These are phyloP conservation scores for Blakeslea trispora DNA, from an alignment of 371 early-diverging fungal genomes.

Conservation along the genomic window DNA sequence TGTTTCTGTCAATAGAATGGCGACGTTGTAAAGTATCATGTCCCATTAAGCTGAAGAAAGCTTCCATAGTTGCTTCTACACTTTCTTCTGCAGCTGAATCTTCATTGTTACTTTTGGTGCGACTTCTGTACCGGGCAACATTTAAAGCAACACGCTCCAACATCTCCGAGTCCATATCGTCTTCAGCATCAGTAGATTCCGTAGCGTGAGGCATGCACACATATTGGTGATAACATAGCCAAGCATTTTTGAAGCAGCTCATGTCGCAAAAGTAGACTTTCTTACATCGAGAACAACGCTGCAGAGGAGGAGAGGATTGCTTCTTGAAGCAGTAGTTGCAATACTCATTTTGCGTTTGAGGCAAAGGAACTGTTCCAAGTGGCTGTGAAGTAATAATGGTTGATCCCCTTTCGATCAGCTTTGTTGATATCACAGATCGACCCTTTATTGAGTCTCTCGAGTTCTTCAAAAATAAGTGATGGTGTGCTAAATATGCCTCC, in stretches of 20 bases:
- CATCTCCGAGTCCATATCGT: constrained; percentile 42
- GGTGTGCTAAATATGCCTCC: constrained; percentile 22
- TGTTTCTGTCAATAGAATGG: constrained; percentile 12
- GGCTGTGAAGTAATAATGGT: constrained; percentile 47
- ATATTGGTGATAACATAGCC: constrained; percentile 51
- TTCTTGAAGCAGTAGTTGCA: constrained; percentile 51
- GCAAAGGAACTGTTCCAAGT: constrained; percentile 39
- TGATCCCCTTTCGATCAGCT: constrained; percentile 26
- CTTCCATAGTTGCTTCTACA: constrained; percentile 46
- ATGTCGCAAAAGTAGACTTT: constrained; percentile 48
- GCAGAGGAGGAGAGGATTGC: constrained; percentile 27
- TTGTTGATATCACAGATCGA: constrained; percentile 27
- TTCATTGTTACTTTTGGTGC: neutral
- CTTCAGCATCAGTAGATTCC: constrained; percentile 19
- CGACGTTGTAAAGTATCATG: constrained; percentile 33
- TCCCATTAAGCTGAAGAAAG: constrained; percentile 44
- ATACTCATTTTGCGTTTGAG: constrained; percentile 32
- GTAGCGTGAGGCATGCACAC: constrained; percentile 26
- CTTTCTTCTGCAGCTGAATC: constrained; percentile 22
- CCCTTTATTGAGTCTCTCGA: constrained; percentile 28
- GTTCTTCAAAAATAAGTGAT: constrained; percentile 13
- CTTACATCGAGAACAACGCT: constrained; percentile 54
- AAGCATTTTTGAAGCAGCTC: constrained; percentile 50
- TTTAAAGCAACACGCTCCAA: constrained; percentile 45
- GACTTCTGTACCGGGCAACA: constrained; percentile 30